A percentile compares a stretch with the other conserved stretches of the same genome.
These are phyloP conservation scores for Platismatia glauca DNA, from an alignment of 495 filamentous ascomycete species.

Conservation along the genomic window DNA sequence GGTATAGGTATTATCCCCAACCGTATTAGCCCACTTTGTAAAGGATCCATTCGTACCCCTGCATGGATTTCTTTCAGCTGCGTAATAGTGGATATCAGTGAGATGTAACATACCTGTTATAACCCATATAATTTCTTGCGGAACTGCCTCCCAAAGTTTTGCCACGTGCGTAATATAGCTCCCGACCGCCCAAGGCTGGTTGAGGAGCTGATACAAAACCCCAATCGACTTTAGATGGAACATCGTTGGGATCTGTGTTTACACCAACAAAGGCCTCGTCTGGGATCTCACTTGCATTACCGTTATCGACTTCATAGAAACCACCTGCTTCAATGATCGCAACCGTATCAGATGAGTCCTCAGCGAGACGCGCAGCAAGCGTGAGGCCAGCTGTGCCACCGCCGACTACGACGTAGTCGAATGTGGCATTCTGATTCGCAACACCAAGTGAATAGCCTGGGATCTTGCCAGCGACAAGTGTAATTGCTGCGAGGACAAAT, in stretches of 20 bases:
- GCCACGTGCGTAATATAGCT: conserved; percentile 32
- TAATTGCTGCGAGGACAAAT: not conserved
- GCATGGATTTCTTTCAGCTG: not conserved
- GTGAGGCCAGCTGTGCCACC: conserved; percentile 46
- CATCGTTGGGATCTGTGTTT: conserved; percentile 20
- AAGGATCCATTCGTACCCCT: conserved; percentile 27
- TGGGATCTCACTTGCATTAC: conserved; percentile 12
- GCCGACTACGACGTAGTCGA: conserved; percentile 43
- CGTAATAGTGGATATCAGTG: not conserved
- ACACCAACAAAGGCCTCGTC: conserved; percentile 29
- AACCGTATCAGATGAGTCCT: conserved; percentile 28
- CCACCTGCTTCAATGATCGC: conserved; percentile 52
- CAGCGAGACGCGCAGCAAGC: conserved; percentile 41
- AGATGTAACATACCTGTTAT: conserved; percentile 32
- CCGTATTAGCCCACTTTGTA: conserved; percentile 47
- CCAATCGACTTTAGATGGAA: conserved; percentile 41
- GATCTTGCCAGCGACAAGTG: not conserved
- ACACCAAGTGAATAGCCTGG: conserved; percentile 12
- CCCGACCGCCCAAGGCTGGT: conserved; percentile 25
- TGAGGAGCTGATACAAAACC: conserved; percentile 37
- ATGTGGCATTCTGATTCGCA: conserved; percentile 11
- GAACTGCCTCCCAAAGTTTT: conserved; percentile 26
- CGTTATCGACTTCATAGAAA: conserved; percentile 42
- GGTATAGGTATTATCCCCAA: conserved; percentile 46
- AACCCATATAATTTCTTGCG: conserved; percentile 25